Evolutionary conservation across 31 red algal species (phyloP).

Genomic region (Asparagopsis taxiformis): DNA sequence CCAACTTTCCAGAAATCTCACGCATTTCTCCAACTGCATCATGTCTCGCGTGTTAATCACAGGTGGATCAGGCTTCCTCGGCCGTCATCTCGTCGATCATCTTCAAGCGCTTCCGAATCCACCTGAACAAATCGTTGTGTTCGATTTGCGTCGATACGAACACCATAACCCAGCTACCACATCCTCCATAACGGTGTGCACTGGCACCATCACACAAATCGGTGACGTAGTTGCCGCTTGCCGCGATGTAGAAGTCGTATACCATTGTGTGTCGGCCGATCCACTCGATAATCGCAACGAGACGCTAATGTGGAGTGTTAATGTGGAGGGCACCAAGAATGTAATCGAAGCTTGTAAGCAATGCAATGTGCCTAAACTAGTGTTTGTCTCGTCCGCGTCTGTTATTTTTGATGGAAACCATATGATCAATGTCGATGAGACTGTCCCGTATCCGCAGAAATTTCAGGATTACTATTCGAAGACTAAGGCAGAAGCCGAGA

Average conservation of each 20-base stretch:
- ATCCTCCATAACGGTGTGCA: slow-evolving; percentile 1
- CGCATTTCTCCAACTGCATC: not conserved
- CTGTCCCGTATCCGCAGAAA: slow-evolving; percentile 33
- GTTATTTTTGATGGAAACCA: slow-evolving; percentile 86
- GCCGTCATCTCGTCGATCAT: slow-evolving; percentile 70
- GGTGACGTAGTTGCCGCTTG: slow-evolving; percentile 51
- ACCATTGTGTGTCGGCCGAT: slow-evolving; percentile 53
- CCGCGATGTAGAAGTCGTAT: slow-evolving; percentile 29
- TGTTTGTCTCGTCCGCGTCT: slow-evolving; percentile 86
- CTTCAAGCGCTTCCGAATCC: slow-evolving; percentile 34
- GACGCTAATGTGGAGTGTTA: slow-evolving; percentile 81
- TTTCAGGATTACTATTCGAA: slow-evolving; percentile 83
- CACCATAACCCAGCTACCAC: slow-evolving; percentile 20
- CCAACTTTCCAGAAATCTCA: not conserved
- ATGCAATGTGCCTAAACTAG: slow-evolving; percentile 62
- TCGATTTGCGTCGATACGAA: slow-evolving; percentile 63
- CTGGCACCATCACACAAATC: slow-evolving; percentile 50
- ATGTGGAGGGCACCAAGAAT: slow-evolving; percentile 87
- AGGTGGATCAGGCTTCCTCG: slow-evolving; percentile 88
- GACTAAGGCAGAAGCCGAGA: slow-evolving; percentile 84
- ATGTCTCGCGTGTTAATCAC: slow-evolving; percentile 70
- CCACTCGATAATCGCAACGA: slow-evolving; percentile 49
- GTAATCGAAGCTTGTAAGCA: slow-evolving; percentile 83
- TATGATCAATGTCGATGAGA: slow-evolving; percentile 82
- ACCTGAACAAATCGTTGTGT: slow-evolving; percentile 35